Percentiles rank a stretch among this genome's conserved stretches.
Conservation (phyloP, 345 rosid genomes). For the Nephelium lappaceum region DNA sequence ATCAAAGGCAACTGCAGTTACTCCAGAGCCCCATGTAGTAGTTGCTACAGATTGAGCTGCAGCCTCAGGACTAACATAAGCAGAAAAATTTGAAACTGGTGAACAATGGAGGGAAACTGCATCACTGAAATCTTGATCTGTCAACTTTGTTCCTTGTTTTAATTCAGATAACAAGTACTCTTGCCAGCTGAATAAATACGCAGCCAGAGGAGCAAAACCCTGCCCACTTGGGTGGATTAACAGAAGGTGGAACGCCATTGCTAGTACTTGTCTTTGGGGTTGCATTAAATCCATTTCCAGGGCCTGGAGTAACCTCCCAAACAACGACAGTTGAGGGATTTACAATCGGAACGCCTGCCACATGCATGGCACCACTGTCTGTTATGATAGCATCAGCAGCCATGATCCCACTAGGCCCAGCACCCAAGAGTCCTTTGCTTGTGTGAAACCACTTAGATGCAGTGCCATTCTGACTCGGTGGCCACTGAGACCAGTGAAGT, state of each 20-base stretch:
- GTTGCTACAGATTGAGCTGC: slow-evolving; percentile 98
- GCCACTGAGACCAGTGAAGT: slow-evolving; percentile 98
- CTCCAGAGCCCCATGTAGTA: slow-evolving; percentile 99
- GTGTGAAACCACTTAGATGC: slow-evolving; percentile 88
- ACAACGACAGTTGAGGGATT: slow-evolving; percentile 99
- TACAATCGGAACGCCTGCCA: slow-evolving; percentile 99
- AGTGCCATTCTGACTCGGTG: slow-evolving; percentile 71
- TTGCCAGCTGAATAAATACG: slow-evolving; percentile 96
- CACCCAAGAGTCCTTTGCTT: slow-evolving; percentile 98
- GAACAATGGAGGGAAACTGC: slow-evolving; percentile 84
- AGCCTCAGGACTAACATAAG: slow-evolving; percentile 98
- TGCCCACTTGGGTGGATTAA: slow-evolving; percentile 88
- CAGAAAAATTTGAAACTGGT: slow-evolving; percentile 98
- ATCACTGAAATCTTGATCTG: slow-evolving; percentile 70
- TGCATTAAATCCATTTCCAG: slow-evolving; percentile 89
- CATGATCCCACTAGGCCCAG: slow-evolving; percentile 99
- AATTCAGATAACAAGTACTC: slow-evolving; percentile 82
- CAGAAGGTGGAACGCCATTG: slow-evolving; percentile 80
- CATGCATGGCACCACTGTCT: slow-evolving; percentile 96
- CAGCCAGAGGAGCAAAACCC: slow-evolving; percentile 99
- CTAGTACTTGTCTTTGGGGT: slow-evolving; percentile 61
- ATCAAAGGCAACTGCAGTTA: slow-evolving; percentile 99
- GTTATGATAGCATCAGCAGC: slow-evolving; percentile 99
- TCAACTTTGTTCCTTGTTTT: slow-evolving; percentile 69
- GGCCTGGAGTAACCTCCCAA: slow-evolving; percentile 99